These are phyloP conservation scores for Adansonia madagascariensis DNA, from an alignment of 441 rosid species.

Conservation along the genomic window DNA sequence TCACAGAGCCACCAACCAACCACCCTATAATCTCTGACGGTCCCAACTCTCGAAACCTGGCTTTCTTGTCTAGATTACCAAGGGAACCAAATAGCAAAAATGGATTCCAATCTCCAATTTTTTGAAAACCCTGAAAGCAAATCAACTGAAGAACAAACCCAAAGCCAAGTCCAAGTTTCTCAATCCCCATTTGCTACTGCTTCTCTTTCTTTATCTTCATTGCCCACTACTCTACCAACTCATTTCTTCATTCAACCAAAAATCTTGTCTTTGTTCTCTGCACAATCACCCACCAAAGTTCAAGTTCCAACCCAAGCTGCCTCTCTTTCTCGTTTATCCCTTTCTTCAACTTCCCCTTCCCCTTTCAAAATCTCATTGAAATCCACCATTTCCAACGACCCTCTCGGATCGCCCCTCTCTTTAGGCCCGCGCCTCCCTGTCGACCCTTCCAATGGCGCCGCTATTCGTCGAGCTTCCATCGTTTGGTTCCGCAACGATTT, in stretches of 20 bases:
- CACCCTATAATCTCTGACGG: too few relatives aligned
- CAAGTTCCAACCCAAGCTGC: slow-evolving; percentile 75
- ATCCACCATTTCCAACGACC: slow-evolving; percentile 73
- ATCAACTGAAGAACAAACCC: slow-evolving; percentile 45
- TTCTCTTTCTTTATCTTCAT: slow-evolving; percentile 54
- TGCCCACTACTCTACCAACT: slow-evolving; percentile 47
- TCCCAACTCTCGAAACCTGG: too few relatives aligned
- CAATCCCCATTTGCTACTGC: slow-evolving; percentile 62
- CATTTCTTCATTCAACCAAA: slow-evolving; percentile 54
- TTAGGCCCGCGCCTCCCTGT: slow-evolving; percentile 78
- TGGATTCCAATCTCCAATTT: slow-evolving; percentile 48
- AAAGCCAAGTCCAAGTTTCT: slow-evolving; percentile 30
- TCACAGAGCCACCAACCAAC: too few relatives aligned
- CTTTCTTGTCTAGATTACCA: too few relatives aligned
- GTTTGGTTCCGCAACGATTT: slow-evolving; percentile 97
- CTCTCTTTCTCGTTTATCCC: slow-evolving; percentile 57
- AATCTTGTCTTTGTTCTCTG: slow-evolving; percentile 39
- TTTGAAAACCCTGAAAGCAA: slow-evolving; percentile 41
- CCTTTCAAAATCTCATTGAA: slow-evolving; percentile 63
- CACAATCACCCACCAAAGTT: slow-evolving; percentile 49
- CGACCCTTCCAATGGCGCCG: slow-evolving; percentile 82
- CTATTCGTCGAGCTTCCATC: slow-evolving; percentile 76
- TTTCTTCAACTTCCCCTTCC: slow-evolving; percentile 40
- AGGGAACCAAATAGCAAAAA: slow-evolving; percentile 7
- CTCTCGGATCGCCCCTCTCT: slow-evolving; percentile 72